These are phyloP conservation scores for Zygoascus ofunaensis DNA, from an alignment of 805 yeast genomes.

Conservation along the genomic window DNA sequence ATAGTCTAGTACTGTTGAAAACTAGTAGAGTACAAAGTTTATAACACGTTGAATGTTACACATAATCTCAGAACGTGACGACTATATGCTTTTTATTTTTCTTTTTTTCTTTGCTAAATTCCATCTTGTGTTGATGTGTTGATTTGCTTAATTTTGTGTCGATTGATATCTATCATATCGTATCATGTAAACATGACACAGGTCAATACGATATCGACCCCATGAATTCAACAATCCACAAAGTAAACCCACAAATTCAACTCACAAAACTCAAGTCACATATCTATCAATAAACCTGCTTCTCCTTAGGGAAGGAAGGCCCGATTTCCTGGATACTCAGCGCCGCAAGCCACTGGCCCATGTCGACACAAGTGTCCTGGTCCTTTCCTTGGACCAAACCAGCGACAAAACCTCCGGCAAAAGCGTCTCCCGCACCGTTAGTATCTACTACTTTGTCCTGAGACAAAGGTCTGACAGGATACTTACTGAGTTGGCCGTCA, in stretches of 20 bases:
- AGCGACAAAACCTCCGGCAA: slow-evolving; percentile 93
- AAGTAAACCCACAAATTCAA: background rate
- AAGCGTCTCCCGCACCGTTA: slow-evolving; percentile 98
- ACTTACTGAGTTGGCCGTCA: slow-evolving; percentile 39
- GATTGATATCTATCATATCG: no score
- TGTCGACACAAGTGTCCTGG: slow-evolving; percentile 51
- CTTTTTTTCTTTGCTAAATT: no score
- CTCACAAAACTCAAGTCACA: background rate
- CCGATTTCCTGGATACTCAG: slow-evolving; percentile 88
- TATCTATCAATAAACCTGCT: slow-evolving; percentile 8
- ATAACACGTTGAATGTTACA: no score
- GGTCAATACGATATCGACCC: no score
- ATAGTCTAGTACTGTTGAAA: no score
- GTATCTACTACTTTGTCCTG: slow-evolving; percentile 71
- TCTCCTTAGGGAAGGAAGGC: slow-evolving; percentile 80
- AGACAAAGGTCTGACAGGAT: slow-evolving; percentile 65
- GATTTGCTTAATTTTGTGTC: no score
- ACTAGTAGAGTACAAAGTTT: no score
- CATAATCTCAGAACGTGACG: no score
- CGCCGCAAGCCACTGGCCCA: slow-evolving; percentile 96
- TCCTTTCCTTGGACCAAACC: slow-evolving; percentile 69
- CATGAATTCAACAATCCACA: no score
- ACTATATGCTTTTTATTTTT: no score
- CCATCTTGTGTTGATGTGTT: no score
- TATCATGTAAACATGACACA: no score